Conservation (phyloP, 148 eudicot genomes). For the Oxyria digyna region DNA sequence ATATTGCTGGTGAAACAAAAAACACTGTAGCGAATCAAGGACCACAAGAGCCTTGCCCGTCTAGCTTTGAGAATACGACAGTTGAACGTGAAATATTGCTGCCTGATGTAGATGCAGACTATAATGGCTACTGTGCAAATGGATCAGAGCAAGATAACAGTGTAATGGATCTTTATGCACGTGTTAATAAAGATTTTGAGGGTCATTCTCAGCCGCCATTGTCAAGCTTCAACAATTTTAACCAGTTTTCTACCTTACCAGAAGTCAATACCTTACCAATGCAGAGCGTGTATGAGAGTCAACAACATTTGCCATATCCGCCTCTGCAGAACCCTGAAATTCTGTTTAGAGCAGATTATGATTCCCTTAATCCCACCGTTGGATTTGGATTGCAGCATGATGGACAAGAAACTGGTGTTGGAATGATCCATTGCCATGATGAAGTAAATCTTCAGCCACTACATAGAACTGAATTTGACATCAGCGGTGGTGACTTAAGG, state of each 20-base stretch:
- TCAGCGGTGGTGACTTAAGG: slow-evolving; percentile 26
- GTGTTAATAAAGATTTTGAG: slow-evolving; percentile 19
- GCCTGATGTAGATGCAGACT: neutral
- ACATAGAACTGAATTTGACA: slow-evolving; percentile 22
- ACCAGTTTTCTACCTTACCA: slow-evolving; percentile 22
- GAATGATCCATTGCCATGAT: slow-evolving; percentile 16
- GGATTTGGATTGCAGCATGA: slow-evolving; percentile 26
- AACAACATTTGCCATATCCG: slow-evolving; percentile 23
- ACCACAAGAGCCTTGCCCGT: slow-evolving; percentile 9
- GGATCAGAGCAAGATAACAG: slow-evolving; percentile 20
- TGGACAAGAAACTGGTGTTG: slow-evolving; percentile 16
- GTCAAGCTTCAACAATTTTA: slow-evolving; percentile 20
- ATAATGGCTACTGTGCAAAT: neutral
- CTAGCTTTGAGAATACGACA: neutral
- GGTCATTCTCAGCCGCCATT: slow-evolving; percentile 25
- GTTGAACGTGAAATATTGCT: slow-evolving; percentile 3
- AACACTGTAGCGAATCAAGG: slow-evolving; percentile 15
- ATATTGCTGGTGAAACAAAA: slow-evolving; percentile 20
- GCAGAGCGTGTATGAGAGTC: slow-evolving; percentile 15
- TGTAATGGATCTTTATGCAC: slow-evolving; percentile 16
- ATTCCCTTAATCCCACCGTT: slow-evolving; percentile 22
- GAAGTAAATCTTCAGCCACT: slow-evolving; percentile 22
- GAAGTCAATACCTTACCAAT: slow-evolving; percentile 21
- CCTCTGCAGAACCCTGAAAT: slow-evolving; percentile 22
- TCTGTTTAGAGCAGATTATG: slow-evolving; percentile 21